Base-by-base conservation (phyloP, 345 rosid genomes). In the Rhodomyrtus tomentosa region DNA sequence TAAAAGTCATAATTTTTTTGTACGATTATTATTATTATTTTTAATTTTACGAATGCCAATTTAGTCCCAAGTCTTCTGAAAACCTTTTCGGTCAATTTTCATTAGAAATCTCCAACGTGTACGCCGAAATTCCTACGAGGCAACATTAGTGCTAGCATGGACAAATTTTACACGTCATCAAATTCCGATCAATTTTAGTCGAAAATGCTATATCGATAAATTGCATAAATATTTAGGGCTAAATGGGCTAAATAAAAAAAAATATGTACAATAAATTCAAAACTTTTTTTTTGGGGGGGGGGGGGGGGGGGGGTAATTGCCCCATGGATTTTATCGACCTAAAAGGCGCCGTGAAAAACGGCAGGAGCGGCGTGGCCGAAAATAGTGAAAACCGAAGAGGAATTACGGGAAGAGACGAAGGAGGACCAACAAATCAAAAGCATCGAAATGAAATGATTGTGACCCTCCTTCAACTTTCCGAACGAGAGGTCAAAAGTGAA, bases 31-130 rank as follows among this genome's bases (percentile, higher is more conserved):
- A 0, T 56, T n/a, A n/a, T 56, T 12, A 5, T 56, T 56, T 56
- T 13, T n/a, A n/a, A 3, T 0, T 40, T 40, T 40, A 4, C 5
- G 12, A 48, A 10, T 48, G 12, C 13, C 0, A 14, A 27, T 59
- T 27, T 59, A 59, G 14, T 29, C 0, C 0, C 0, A 15, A 29
- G 15, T 5, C 2, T 59, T 59, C 29, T 59, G 7, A 15, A 0
- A 59, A 27, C 14, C 3, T 0, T 15, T 27, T 2, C 13, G 15
- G 0, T 0, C 0, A 27, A 15, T 27, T 29, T 59, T 14, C 15
- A 0, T 0, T 0, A 0, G 1, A 29, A 6, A 27, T 29, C 4
- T 3, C 73, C 14, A 59, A 59, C 0, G 2, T 14, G 1, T 5
- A 50, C 10, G 5, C 5, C 52, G 6, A 5, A 50, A 13, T 18